Base-by-base conservation (phyloP, 495 filamentous ascomycete genomes). In the Cudoniella acicularis region DNA sequence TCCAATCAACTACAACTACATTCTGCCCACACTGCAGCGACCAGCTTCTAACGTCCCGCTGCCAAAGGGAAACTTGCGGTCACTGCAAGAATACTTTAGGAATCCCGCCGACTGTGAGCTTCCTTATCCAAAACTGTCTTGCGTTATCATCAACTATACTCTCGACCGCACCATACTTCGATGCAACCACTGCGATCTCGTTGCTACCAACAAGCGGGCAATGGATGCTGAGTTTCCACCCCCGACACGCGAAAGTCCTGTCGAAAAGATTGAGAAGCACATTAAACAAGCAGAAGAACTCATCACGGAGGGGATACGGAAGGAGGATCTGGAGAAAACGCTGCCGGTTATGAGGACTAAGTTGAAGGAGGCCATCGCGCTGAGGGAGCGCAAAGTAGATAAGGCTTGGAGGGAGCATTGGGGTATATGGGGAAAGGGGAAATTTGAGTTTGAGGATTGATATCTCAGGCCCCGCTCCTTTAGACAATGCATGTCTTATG, bases 31-130 rank as follows among this genome's bases (percentile, higher is more conserved):
- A 55, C 2, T 23, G 50, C 23, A 30, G 10, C 3, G 27, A 3
- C 23, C 17, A 30, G 11, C 16, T 40, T 10, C 27, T 25, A 13
- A 23, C 23, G 24, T 13, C 25, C 16, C n/a, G 17, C 8, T 3
- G 27, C 10, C 17, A 22, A n/a, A 25, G 17, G 49, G 10, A 22
- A 9, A 61, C 1, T 63, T 57, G 10, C 56, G 67, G 22, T 57
- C 57, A 64, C 27, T 23, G 43, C 18, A 25, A 17, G 9, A 22
- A 3, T 18, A 27, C 11, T 57, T 73, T 1, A 26, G 60, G 0
- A 65, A 70, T 0, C 9, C 76, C 71, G n/a, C 50, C 23, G 0
- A 66, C 67, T 0, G 52, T 76, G 11, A 62, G 71, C 51, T 67
- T 64, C 4, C 41, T 79, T 0, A 69, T 65, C 36, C 63, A 71